These are phyloP conservation scores for Lentinula lateritia DNA, from an alignment of 768 basidiomycete species.

Conservation along the genomic window DNA sequence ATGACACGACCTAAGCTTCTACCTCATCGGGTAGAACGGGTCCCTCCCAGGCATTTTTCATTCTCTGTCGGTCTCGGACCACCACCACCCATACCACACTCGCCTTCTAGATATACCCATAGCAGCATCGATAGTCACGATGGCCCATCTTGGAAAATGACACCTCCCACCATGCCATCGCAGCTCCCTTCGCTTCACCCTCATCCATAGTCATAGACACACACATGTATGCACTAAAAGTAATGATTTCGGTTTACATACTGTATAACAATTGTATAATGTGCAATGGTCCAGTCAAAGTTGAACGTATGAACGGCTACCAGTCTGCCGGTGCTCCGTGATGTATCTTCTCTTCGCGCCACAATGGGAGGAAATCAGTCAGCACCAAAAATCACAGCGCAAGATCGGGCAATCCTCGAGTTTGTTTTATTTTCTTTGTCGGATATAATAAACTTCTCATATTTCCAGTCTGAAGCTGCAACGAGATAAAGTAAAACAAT, in stretches of 20 bases:
- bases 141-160: neutral
- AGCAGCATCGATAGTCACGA: neutral
- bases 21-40: constrained; percentile 13
- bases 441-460: constrained; percentile 9
- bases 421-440: constrained; percentile 35
- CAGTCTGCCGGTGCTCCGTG: too few relatives aligned
- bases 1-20: constrained; percentile 34
- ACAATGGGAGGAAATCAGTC: constrained; percentile 70
- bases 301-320: neutral
- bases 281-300: too few relatives aligned
- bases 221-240: neutral
- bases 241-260: too few relatives aligned
- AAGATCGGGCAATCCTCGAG: constrained; percentile 96
- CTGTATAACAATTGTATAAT: too few relatives aligned
- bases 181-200: neutral
- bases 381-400: constrained; percentile 82
- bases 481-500: constrained; percentile 91
- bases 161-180: neutral
- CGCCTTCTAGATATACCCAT: neutral
- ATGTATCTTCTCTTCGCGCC: neutral
- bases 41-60: neutral
- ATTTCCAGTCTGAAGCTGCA: constrained; percentile 83
- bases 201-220: neutral
- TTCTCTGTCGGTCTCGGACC: neutral
- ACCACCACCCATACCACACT: neutral